phyloP scores from a whole-genome alignment of 2,329 filamentous ascomycete genomes.

The Verticillium isaacii region DNA sequence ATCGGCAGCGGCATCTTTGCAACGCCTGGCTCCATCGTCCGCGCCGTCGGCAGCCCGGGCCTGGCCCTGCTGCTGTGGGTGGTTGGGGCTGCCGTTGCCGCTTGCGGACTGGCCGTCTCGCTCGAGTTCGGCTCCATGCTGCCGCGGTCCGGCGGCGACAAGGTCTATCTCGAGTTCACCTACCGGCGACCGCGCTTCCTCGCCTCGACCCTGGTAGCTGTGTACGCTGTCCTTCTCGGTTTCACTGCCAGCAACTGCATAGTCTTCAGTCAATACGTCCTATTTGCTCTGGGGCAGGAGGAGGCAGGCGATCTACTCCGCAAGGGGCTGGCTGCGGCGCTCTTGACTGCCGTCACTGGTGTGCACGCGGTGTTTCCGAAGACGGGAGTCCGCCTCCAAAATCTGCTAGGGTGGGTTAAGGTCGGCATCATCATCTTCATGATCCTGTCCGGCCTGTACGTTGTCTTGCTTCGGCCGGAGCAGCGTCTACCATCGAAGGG shows the following conservation, averaged over 20 bases:
- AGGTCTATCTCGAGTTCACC: conserved; percentile 68
- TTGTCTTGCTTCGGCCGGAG: conserved; percentile 41
- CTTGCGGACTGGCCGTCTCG: conserved; percentile 55
- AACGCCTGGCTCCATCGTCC: conserved; percentile 63
- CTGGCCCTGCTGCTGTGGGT: conserved; percentile 60
- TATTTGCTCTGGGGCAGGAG: conserved; percentile 52
- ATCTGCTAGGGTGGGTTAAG: conserved; percentile 59
- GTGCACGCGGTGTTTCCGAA: conserved; percentile 54
- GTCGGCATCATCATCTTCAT: conserved; percentile 56
- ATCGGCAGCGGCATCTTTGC: conserved; percentile 70
- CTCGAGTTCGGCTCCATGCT: conserved; percentile 69
- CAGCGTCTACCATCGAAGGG: conserved; percentile 4
- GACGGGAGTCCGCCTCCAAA: conserved; percentile 56
- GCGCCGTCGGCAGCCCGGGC: conserved; percentile 61
- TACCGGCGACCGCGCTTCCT: conserved; percentile 60
- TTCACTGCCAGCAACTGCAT: conserved; percentile 69
- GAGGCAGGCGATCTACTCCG: conserved; percentile 44
- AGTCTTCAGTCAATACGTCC: conserved; percentile 60
- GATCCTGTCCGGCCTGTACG: conserved; percentile 55
- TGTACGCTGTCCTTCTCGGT: conserved; percentile 58
- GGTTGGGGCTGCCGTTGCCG: conserved; percentile 55
- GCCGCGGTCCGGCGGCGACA: conserved; percentile 62
- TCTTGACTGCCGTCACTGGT: conserved; percentile 52
- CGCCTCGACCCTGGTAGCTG: conserved; percentile 58
- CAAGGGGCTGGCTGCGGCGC: conserved; percentile 51